These are phyloP conservation scores for Gracilaria domingensis DNA, from an alignment of 23 red algal species.

Conservation along the genomic window DNA sequence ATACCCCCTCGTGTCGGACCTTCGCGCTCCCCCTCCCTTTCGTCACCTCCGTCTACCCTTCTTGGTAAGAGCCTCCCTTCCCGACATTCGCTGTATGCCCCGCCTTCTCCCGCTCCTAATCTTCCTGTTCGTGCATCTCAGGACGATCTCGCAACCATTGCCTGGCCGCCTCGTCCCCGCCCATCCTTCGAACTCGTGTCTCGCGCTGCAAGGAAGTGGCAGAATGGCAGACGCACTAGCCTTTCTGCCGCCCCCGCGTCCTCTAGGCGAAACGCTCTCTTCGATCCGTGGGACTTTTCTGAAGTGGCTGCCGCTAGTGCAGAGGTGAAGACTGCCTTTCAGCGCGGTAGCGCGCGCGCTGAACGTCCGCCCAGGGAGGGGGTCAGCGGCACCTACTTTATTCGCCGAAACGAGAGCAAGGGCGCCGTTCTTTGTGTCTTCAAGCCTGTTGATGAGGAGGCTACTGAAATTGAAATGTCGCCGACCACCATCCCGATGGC, in stretches of 20 bases:
- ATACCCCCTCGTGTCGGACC: conserved; percentile 20
- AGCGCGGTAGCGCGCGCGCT: conserved; percentile 51
- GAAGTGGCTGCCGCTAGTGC: conserved; percentile 54
- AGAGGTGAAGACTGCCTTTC: conserved; percentile 55
- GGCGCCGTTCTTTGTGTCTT: conserved; percentile 80
- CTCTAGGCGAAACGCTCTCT: not conserved
- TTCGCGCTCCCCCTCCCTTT: not conserved
- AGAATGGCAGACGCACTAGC: conserved; percentile 19
- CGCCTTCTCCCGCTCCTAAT: conserved; percentile 17
- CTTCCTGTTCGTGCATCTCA: conserved; percentile 29
- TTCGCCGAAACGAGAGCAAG: conserved; percentile 53
- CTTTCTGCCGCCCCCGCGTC: not conserved
- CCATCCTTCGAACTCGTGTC: conserved; percentile 69
- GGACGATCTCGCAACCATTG: conserved; percentile 64
- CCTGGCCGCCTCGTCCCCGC: conserved; percentile 30
- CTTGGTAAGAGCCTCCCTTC: conserved; percentile 66
- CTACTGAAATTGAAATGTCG: conserved; percentile 73
- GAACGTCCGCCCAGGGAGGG: conserved; percentile 87
- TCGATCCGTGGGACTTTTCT: conserved; percentile 75
- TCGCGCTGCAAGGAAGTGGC: conserved; percentile 58
- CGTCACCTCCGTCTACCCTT: conserved; percentile 38
- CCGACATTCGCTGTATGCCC: conserved; percentile 19
- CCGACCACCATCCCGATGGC: conserved; percentile 30
- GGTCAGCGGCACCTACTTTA: conserved; percentile 95
- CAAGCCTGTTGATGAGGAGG: conserved; percentile 93